Base-by-base conservation (phyloP, 768 basidiomycete genomes). In the Suillus occidentalis region DNA sequence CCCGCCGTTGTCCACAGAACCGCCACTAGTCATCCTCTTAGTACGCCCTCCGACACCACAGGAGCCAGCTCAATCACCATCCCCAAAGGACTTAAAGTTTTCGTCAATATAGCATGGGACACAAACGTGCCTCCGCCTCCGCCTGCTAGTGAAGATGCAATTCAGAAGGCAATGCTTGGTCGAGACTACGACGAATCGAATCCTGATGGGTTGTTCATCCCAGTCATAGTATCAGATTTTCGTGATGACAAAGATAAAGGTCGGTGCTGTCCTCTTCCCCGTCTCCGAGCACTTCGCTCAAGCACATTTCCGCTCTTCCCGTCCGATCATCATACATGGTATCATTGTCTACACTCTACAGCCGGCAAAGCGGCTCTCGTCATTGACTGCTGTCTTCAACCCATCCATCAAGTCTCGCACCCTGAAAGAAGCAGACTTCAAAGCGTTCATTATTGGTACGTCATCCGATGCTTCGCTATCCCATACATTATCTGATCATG, bases 31-130 rank as follows among this genome's bases (percentile, higher is more conserved):
- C 37, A 8, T 22, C n/a, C n/a, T 22, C 1, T 8, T 37, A 37
- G 5, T 56, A 4, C 37, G 42, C 65, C 25, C 58, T 63, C 14
- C 65, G 64, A 42, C 59, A 3, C 25, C 4, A 39, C 18, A 59
- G 58, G 58, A 42, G 64, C 8, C 63, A 60, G 49, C 34, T 67
- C 40, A 72, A 75, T 31, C 73, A 67, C 75, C 13, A 76, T 89
- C 22, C 78, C 83, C 13, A 74, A 79, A 42, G 84, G 82, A 31
- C 73, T 77, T 65, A 92, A 94, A 75, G 74, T 92, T 40, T 94
- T 94, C 72, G 76, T 92, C 37, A 94, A 94, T 70, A 77, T 94
- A 16, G 85, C 87, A 20, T 93, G 87, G 84, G 90, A 90, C 63
- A 22, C 76, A 12, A 83, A 87, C 65, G 84, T 92, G 0, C 91